Evolutionary conservation across 768 basidiomycete genomes (phyloP).

Genomic region (Mrakia blollopis): DNA sequence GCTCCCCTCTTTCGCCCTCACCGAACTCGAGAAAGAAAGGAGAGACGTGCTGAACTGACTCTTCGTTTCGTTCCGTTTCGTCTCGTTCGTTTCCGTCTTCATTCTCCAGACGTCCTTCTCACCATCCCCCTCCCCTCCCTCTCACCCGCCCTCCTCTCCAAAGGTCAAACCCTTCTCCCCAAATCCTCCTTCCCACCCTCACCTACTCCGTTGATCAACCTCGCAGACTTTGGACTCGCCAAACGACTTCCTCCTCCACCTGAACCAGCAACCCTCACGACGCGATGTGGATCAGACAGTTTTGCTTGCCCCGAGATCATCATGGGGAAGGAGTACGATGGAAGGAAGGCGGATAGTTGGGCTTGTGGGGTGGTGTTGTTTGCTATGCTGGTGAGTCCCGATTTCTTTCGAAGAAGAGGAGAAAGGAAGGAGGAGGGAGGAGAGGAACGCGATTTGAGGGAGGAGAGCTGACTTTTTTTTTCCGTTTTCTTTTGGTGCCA

Average conservation of each 20-base stretch:
- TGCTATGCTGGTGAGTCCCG: conserved; percentile 56
- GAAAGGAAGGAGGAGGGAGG: too few relatives aligned
- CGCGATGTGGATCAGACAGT: conserved; percentile 80
- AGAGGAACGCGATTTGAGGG: not conserved
- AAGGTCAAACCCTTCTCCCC: conserved; percentile 37
- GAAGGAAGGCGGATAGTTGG: conserved; percentile 80
- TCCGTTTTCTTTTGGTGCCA: not conserved
- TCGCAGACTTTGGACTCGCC: conserved; percentile 86
- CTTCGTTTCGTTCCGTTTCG: not conserved
- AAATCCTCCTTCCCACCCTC: conserved; percentile 41
- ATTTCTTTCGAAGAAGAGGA: not conserved
- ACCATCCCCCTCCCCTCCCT: conserved; percentile 52
- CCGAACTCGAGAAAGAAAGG: too few relatives aligned
- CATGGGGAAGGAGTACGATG: conserved; percentile 66
- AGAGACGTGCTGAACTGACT: not conserved
- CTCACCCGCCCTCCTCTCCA: conserved; percentile 40
- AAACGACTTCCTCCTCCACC: conserved; percentile 55
- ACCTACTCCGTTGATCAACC: conserved; percentile 63
- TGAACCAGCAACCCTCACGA: conserved; percentile 52
- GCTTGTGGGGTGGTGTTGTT: conserved; percentile 83
- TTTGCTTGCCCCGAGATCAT: conserved; percentile 79
- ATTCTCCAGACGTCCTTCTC: conserved; percentile 63
- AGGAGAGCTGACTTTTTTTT: not conserved
- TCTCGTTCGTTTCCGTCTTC: too few relatives aligned
- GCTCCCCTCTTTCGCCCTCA: not conserved